These are phyloP conservation scores for Urtica urens DNA, from an alignment of 306 rosid genomes.

Conservation along the genomic window DNA sequence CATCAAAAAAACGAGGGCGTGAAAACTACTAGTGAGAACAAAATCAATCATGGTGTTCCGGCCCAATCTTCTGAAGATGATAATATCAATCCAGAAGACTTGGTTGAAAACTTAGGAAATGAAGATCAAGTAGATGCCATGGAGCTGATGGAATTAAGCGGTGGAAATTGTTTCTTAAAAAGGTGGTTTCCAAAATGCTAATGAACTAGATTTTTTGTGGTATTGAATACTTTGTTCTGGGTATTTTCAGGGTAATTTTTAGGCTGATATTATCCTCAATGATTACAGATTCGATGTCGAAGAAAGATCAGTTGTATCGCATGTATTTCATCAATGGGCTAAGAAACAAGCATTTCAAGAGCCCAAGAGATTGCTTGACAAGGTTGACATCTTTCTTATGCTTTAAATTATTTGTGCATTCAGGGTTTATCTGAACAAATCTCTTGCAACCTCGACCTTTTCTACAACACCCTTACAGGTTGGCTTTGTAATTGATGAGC, in stretches of 20 bases:
- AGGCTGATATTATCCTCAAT: slow-evolving; percentile 6
- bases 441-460: neutral
- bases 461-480: slow-evolving; percentile 43
- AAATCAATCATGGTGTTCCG: slow-evolving; percentile 17
- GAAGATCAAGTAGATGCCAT: slow-evolving; percentile 35
- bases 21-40: slow-evolving; percentile 20
- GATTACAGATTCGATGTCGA: slow-evolving; percentile 58
- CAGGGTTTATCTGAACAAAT: neutral
- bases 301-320: slow-evolving; percentile 66
- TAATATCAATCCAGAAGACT: slow-evolving; percentile 26
- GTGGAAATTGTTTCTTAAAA: slow-evolving; percentile 52
- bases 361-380: slow-evolving; percentile 82
- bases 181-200: slow-evolving; percentile 39
- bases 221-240: slow-evolving; percentile 1
- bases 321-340: slow-evolving; percentile 87
- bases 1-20: slow-evolving; percentile 26
- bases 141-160: slow-evolving; percentile 29
- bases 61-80: slow-evolving; percentile 27
- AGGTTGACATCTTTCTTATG: slow-evolving; percentile 34
- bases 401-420: neutral
- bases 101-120: slow-evolving; percentile 14
- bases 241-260: neutral
- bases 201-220: slow-evolving; percentile 13
- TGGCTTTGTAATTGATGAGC: slow-evolving; percentile 85
- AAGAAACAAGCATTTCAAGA: slow-evolving; percentile 92